Base-by-base conservation (phyloP, 225 moss, liverwort and hornwort genomes). In the Lunularia cruciata region DNA sequence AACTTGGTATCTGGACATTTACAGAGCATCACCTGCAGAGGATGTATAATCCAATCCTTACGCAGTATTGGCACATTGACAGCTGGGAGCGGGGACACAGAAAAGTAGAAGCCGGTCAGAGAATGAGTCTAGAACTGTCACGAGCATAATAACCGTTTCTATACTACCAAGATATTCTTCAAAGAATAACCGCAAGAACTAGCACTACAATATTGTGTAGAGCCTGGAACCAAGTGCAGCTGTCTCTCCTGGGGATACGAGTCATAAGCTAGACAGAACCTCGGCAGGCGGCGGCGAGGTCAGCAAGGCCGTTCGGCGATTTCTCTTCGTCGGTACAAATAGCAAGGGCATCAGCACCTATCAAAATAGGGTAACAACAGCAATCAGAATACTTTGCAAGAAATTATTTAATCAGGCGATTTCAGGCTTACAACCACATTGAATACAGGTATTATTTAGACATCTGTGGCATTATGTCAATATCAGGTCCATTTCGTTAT, bases 21-120 rank as follows among this genome's bases (percentile, higher is more conserved):
- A 14, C 42, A 54, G 27, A 33, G 4, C 31, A 60, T 70, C 60
- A 90, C 95, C 92, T 96, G 92, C 74, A 92, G 75, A 58, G 96
- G 96, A 75, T 96, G 96, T 72, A 96, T 89, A 30, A 96, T 96
- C 96, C 96, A 96, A 71, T 96, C 96, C 63, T 90, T 92, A 64
- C 96, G 83, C 49, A 96, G 68, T 70, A 96, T 52, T 40, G 92
- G 96, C 31, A 92, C 92, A 30, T 69, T 78, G 33, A 90, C 89
- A 69, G 83, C 96, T 95, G 90, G 75, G 38, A 73, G 32, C 51
- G 51, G 19, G 15, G 67, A 51, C 20, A 37, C 32, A 47, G 33
- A 57, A 78, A 65, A 72, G 26, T 27, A 49, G 12, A 15, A 61
- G 45, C 19, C 15, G n/a, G 30, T 65, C 19, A 65, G 30, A 63